Conservation (phyloP, 441 rosid genomes). For the Pelargonium myrrhifolium region DNA sequence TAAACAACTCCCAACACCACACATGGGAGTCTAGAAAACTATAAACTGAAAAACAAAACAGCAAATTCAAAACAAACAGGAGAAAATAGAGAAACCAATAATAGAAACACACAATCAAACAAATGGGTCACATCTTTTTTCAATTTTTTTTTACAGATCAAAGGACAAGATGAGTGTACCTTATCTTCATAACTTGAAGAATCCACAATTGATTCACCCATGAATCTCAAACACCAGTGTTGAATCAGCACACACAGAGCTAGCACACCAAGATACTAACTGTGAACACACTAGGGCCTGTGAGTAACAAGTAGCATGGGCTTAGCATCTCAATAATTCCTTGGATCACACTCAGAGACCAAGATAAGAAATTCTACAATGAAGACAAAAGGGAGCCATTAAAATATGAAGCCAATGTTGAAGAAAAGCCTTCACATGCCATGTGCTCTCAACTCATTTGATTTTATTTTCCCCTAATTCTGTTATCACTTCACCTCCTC, state of each 20-base stretch:
- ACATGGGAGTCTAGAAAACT: conserved; percentile 14
- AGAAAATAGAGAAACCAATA: conserved; percentile 20
- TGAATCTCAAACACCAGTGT: conserved; percentile 23
- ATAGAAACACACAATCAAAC: conserved; percentile 18
- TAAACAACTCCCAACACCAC: conserved; percentile 22
- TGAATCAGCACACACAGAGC: conserved; percentile 22
- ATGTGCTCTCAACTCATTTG: conserved; percentile 25
- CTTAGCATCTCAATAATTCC: conserved; percentile 13
- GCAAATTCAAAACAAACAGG: conserved; percentile 10
- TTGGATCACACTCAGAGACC: conserved; percentile 21
- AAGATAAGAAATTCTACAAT: conserved; percentile 21
- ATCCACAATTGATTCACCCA: conserved; percentile 52
- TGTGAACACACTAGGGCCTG: conserved; percentile 8
- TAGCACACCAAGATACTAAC: conserved; percentile 18
- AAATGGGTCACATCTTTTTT: conserved; percentile 19
- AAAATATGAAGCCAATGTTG: conserved; percentile 18
- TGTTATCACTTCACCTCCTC: conserved; percentile 20
- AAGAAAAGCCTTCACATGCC: conserved; percentile 20
- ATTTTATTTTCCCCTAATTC: neutral
- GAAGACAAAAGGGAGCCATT: conserved; percentile 31
- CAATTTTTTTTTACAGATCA: conserved; percentile 22
- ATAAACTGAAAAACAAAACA: conserved; percentile 8
- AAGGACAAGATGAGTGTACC: conserved; percentile 39
- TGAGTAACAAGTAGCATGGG: conserved; percentile 19
- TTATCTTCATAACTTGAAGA: conserved; percentile 42